These are phyloP conservation scores for Cenchrus purpureus DNA, from an alignment of 176 grass and related monocot species.

Conservation along the genomic window DNA sequence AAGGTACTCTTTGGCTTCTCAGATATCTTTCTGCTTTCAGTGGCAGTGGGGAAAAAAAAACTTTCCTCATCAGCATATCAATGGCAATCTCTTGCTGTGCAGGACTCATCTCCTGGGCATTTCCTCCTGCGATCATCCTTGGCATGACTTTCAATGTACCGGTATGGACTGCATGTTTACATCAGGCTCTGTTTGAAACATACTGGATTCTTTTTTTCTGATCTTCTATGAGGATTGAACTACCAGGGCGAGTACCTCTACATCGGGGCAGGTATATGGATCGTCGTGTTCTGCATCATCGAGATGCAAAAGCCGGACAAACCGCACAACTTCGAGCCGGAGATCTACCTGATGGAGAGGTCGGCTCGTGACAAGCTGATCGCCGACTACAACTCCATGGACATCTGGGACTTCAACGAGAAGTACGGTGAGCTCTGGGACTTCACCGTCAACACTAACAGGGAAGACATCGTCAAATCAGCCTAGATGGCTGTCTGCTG, in stretches of 20 bases:
- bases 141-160: constrained; percentile 78
- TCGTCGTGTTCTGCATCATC: constrained; percentile 76
- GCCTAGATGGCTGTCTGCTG: constrained; percentile 18
- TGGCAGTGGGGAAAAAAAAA: neutral
- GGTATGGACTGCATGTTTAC: constrained; percentile 48
- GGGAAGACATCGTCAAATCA: constrained; percentile 75
- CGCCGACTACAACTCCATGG: constrained; percentile 91
- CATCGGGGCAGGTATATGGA: constrained; percentile 80
- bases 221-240: neutral
- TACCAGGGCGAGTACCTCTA: constrained; percentile 92
- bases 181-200: too few relatives aligned
- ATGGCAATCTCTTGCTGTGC: constrained; percentile 37
- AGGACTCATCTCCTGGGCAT: constrained; percentile 91
- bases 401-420: constrained; percentile 99
- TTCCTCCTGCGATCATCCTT: constrained; percentile 80
- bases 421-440: constrained; percentile 99
- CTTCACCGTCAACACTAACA: constrained; percentile 71
- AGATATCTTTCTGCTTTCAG: constrained; percentile 11
- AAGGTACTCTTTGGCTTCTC: constrained; percentile 54
- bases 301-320: constrained; percentile 95
- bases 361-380: constrained; percentile 86
- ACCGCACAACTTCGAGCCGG: constrained; percentile 93
- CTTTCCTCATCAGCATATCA: constrained; percentile 33
- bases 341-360: constrained; percentile 98
- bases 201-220: neutral